phyloP scores from a whole-genome alignment of 2,329 filamentous ascomycete species.

The Aspergillus costaricaensis region DNA sequence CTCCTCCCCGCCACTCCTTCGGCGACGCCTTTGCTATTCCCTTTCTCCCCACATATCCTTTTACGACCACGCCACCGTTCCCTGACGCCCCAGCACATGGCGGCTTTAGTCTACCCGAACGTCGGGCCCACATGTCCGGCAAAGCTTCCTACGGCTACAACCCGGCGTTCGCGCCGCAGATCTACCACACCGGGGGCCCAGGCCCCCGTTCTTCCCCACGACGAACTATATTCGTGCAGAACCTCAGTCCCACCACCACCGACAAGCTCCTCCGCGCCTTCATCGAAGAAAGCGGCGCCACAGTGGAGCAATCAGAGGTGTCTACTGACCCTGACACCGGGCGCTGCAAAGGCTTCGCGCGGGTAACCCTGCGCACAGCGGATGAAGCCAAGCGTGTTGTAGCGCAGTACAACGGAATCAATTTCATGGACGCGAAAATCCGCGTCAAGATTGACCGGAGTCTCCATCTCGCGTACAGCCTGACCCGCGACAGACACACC shows the following conservation, averaged over 20 bases:
- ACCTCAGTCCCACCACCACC: slow-evolving; percentile 34
- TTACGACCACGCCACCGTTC: slow-evolving; percentile 23
- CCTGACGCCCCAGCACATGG: slow-evolving; percentile 7
- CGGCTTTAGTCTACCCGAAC: slow-evolving; percentile 7
- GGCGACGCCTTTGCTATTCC: slow-evolving; percentile 31
- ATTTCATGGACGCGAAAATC: slow-evolving; percentile 37
- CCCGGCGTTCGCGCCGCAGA: slow-evolving; percentile 10
- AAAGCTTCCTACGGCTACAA: slow-evolving; percentile 17
- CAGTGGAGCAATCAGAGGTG: slow-evolving; percentile 37
- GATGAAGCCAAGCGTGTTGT: slow-evolving; percentile 42
- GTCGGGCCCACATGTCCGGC: slow-evolving; percentile 3
- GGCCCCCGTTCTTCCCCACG: slow-evolving; percentile 12
- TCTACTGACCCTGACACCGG: slow-evolving; percentile 25
- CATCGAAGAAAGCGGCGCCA: slow-evolving; percentile 31
- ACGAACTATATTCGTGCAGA: slow-evolving; percentile 31
- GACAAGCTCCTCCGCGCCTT: slow-evolving; percentile 30
- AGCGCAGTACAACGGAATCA: slow-evolving; percentile 34
- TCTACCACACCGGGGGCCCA: slow-evolving; percentile 12
- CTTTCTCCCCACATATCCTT: slow-evolving; percentile 32
- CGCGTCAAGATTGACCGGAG: slow-evolving; percentile 36
- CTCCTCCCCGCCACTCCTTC: slow-evolving; percentile 29
- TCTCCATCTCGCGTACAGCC: slow-evolving; percentile 10
- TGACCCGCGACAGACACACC: neutral
- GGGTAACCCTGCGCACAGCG: slow-evolving; percentile 33
- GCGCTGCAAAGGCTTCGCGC: slow-evolving; percentile 28